Evolutionary conservation across 2,329 filamentous ascomycete genomes (phyloP).

Genomic region (Colletotrichum scovillei): DNA sequence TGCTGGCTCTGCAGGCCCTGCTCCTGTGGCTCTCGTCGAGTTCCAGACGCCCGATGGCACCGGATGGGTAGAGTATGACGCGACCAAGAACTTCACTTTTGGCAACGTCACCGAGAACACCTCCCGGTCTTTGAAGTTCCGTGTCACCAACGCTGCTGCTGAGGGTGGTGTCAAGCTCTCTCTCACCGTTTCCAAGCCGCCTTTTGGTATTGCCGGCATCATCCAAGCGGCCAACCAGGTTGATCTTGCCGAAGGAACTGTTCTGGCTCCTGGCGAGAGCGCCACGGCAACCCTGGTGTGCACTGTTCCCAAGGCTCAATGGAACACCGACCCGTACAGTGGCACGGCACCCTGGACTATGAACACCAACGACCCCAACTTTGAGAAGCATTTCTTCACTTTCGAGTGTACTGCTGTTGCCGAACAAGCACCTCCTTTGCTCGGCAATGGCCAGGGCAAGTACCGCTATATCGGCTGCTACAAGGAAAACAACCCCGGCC

Average conservation of each 20-base stretch:
- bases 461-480: constrained; percentile 67
- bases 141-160: constrained; percentile 63
- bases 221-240: constrained; percentile 65
- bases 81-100: constrained; percentile 60
- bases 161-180: constrained; percentile 59
- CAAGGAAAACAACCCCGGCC: constrained; percentile 65
- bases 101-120: constrained; percentile 66
- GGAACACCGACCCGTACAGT: constrained; percentile 63
- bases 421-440: constrained; percentile 63
- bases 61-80: constrained; percentile 60
- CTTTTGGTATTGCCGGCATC: constrained; percentile 65
- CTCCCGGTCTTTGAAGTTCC: constrained; percentile 58
- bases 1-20: constrained; percentile 59
- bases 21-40: constrained; percentile 62
- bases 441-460: constrained; percentile 54
- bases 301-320: constrained; percentile 65
- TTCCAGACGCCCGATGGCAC: constrained; percentile 64
- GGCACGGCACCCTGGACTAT: constrained; percentile 65
- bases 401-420: constrained; percentile 64
- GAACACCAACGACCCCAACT: constrained; percentile 64
- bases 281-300: constrained; percentile 65
- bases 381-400: constrained; percentile 63
- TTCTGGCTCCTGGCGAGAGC: constrained; percentile 60
- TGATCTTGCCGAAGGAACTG: constrained; percentile 68
- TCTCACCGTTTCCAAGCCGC: constrained; percentile 70